Evolutionary conservation across 805 yeast species (phyloP).

Genomic region (Teunomyces panamensis): DNA sequence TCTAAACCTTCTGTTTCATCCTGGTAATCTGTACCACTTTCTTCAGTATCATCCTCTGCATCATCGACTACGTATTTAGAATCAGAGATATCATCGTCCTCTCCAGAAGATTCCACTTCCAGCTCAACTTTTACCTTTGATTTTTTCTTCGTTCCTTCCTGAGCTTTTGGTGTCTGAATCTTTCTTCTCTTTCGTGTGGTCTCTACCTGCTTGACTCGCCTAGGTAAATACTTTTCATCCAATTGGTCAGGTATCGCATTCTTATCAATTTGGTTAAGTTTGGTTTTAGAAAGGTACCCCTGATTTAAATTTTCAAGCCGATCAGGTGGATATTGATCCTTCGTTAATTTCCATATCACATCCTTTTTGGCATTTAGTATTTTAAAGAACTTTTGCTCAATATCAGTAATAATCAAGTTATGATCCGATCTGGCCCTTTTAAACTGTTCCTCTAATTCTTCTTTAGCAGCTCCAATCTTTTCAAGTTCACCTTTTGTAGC

Average conservation of each 20-base stretch:
- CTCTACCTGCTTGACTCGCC: conserved; percentile 11
- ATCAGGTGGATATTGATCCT: conserved; percentile 4
- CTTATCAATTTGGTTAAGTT: conserved; percentile 15
- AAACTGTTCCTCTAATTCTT: conserved; percentile 10
- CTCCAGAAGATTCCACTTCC: conserved; percentile 5
- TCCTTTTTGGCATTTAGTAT: conserved; percentile 29
- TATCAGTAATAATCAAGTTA: conserved; percentile 18
- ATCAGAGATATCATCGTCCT: background rate
- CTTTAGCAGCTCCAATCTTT: conserved; percentile 4
- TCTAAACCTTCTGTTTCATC: background rate
- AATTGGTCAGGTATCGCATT: conserved; percentile 17
- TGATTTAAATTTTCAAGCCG: conserved; percentile 16
- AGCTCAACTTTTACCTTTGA: conserved; percentile 8
- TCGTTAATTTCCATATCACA: conserved; percentile 26
- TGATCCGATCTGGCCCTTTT: conserved; percentile 14
- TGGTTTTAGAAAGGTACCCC: conserved; percentile 11
- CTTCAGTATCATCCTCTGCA: conserved; percentile 5
- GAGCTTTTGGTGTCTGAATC: conserved; percentile 5
- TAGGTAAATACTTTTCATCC: conserved; percentile 14
- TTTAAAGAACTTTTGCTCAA: conserved; percentile 25
- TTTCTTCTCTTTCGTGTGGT: conserved; percentile 9
- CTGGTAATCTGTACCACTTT: background rate
- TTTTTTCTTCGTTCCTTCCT: conserved; percentile 6
- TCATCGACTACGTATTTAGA: background rate
- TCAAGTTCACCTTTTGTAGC: background rate